Base-by-base conservation (phyloP, 257 asterid species). In the Solanum pinnatisectum region DNA sequence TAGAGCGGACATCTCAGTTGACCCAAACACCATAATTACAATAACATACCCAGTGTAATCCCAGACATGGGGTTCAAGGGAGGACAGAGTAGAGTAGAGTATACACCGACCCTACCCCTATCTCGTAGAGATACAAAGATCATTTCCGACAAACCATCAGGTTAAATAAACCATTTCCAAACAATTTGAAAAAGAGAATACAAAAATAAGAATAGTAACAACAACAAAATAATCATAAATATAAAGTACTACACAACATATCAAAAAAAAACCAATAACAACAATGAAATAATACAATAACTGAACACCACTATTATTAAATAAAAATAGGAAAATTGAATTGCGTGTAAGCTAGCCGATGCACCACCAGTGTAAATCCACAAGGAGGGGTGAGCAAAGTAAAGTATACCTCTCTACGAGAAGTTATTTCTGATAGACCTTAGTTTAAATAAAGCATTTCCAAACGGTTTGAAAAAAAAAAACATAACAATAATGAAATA, bases 41-140 rank as follows among this genome's bases (percentile, higher is more conserved):
- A n/a, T 16, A 60, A 8, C 30, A 60, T 9, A 3, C 0, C 30
- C 1, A 0, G 14, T 0, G 2, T 63, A 63, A 63, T 0, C 0
- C 32, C 32, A 1, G 0, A 1, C 14, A 25, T 63, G 32, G 71
- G 13, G 32, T 1, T 63, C 8, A 1, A 0, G 15, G 71, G 71
- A 10, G 15, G 32, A 63, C 8, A 63, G 14, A 63, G 71, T 63
- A 52, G 63, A 52, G 10, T 18, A 63, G 7, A 23, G 32, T 10
- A n/a, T 63, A 23, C 71, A 63, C 30, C 3, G 8, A 63, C 71
- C 30, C 4, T 63, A 63, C 32, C 71, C 67, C 32, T 63, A 23
- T 0, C 7, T 1, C 30, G 0, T 63, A 63, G 32, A 23, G 32
- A 10, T 63, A 63, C 3, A 23, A 0, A 4, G 32, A 5, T 2